Evolutionary conservation across 805 yeast genomes (phyloP), one percentile per base, ranked within the genome.

Genomic region (Nakazawaea pomicola): DNA sequence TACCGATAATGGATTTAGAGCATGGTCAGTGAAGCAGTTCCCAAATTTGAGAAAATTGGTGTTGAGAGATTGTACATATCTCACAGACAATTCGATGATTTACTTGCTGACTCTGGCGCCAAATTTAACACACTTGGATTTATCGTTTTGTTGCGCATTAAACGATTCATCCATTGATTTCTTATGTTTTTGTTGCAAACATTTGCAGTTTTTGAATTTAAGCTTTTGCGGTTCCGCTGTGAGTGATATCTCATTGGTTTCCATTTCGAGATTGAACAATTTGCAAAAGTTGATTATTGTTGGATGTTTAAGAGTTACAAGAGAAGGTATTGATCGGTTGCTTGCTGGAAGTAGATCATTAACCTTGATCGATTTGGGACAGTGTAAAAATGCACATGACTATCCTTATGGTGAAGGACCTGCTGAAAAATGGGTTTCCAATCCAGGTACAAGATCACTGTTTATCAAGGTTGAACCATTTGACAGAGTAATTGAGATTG

Each of bases 221-320:
- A 77, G 86, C 8, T 84, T 82, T 52, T 84, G 91, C 59, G 91
- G 91, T 4, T 72, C 83, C 23, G 90, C 91, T 1, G 88, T 84
- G 4, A 78, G 87, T 52, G 91, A 84, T 51, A 70, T 79, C 14
- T 77, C 88, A 1, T 56, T 83, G 29, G 67, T 76, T 28, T 73
- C 82, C 0, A 67, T 84, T 8, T 76, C 85, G 2, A 74, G 78
- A 47, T 60, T 83, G 46, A 61, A 68, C 40, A 53, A 64, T 25
- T 57, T 84, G 47, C 70, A 71, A 40, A 54, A 61, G 17, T 61
- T 84, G 39, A 61, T 64, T 3, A 65, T 83, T 15, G 77, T 76
- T 40, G 91, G 93, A 1, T 84, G 93, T 60, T 70, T 82, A 9
- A 65, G 90, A 47, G 90, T 82, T 7, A 84, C 91, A 1, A 65